Evolutionary conservation across 2,329 filamentous ascomycete genomes (phyloP), one percentile per base, ranked within the genome.

Genomic region (Neonectria magnoliae): DNA sequence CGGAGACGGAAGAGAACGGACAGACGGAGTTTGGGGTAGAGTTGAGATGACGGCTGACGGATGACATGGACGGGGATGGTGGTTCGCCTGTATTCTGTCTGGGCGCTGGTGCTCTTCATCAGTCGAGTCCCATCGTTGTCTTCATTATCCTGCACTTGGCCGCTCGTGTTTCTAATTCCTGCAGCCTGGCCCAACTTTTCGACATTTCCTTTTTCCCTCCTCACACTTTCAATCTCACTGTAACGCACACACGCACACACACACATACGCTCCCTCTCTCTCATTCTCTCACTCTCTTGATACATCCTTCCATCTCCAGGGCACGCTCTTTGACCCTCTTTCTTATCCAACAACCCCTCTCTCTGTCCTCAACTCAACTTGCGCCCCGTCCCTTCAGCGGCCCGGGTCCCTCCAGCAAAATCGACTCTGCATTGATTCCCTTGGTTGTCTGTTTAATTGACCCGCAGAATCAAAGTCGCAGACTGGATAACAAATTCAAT

Each of bases 381-480:
- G 20, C 27, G 47, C 59, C 53, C 53, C 38, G 59, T 62, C 59
- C 38, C 57, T 57, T 47, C 4, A 45, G 57, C 22, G 57, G 44
- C 45, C 59, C 52, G 59, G 27, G 45, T 61, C 45, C 38, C 36
- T 38, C 38, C 31, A 56, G 45, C 45, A 51, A 56, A 53, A 25
- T 25, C 44, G 45, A 18, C 41, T 36, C 54, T 42, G 53, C 60
- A 57, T 57, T 62, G 60, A 45, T 57, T 62, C 48, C 50, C 48
- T 44, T 51, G 48, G 25, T 38, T 18, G 48, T 53, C 4, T 22
- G 50, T 60, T 60, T 60, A 42, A 60, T 53, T 57, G 38, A 38
- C 36, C 6, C 36, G 36, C 36, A 16, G 14, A 36, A 38, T n/a
- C 36, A 38, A 5, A 38, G 6, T 38, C 36, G 36, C 36, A 38